Evolutionary conservation across 306 rosid species (phyloP).

Genomic region (Begonia loranthoides): DNA sequence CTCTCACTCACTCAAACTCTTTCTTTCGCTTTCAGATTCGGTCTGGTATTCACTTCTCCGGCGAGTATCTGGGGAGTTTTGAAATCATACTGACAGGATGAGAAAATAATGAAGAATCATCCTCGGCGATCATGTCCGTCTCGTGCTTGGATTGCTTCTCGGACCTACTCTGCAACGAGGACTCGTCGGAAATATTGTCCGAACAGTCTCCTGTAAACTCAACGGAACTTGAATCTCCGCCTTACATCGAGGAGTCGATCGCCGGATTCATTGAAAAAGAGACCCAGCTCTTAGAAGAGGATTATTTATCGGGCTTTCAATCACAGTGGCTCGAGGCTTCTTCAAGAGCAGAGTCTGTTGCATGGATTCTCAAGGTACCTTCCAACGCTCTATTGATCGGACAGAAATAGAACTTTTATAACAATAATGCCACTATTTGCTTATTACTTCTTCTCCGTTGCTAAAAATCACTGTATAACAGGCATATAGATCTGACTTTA

Average conservation of each 20-base stretch:
- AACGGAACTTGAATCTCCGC: slow-evolving; percentile 39
- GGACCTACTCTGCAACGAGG: slow-evolving; percentile 70
- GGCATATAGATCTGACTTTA: no score
- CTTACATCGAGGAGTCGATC: slow-evolving; percentile 46
- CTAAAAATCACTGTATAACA: no score
- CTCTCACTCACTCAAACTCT: neutral
- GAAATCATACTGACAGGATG: slow-evolving; percentile 10
- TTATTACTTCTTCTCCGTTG: neutral
- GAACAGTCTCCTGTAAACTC: slow-evolving; percentile 50
- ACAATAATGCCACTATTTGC: neutral
- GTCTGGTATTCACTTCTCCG: neutral
- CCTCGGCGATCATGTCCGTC: slow-evolving; percentile 48
- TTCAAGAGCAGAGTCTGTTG: slow-evolving; percentile 71
- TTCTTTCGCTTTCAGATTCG: no score
- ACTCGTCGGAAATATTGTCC: slow-evolving; percentile 42
- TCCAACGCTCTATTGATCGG: neutral
- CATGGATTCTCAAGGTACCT: slow-evolving; percentile 96
- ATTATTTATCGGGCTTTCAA: slow-evolving; percentile 49
- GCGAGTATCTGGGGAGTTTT: neutral
- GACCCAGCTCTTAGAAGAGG: slow-evolving; percentile 58
- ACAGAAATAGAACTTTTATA: neutral
- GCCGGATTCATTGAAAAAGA: slow-evolving; percentile 73
- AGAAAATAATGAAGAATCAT: slow-evolving; percentile 36
- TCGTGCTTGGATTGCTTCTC: slow-evolving; percentile 49
- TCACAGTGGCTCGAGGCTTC: slow-evolving; percentile 52